These are phyloP conservation scores for Kuraishia ogatae DNA, from an alignment of 805 yeast species.

Conservation along the genomic window DNA sequence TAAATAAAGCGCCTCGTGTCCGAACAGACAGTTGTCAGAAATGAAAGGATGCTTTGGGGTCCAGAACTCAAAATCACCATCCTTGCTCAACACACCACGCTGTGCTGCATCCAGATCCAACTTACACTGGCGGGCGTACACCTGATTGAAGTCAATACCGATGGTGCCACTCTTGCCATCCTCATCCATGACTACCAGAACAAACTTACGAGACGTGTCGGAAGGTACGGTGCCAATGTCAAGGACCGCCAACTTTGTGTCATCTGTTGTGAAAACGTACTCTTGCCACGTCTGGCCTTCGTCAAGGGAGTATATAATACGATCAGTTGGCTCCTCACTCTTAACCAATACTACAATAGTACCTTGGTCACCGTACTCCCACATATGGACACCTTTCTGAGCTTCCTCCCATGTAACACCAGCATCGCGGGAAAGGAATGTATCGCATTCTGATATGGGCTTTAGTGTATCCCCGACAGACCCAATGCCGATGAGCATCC, in stretches of 20 bases:
- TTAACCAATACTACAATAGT: conserved; percentile 70
- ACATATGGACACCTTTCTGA: conserved; percentile 63
- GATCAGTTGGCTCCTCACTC: conserved; percentile 46
- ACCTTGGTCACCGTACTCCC: conserved; percentile 98
- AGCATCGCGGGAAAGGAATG: conserved; percentile 82
- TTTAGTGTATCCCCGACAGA: conserved; percentile 54
- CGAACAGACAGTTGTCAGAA: conserved; percentile 53
- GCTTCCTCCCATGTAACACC: conserved; percentile 85
- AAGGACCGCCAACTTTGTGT: conserved; percentile 41
- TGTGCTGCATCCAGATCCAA: conserved; percentile 32
- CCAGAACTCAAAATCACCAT: conserved; percentile 58
- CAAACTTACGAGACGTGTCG: conserved; percentile 77
- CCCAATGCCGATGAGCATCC: conserved; percentile 87
- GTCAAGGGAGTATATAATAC: conserved; percentile 57
- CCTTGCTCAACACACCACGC: conserved; percentile 7
- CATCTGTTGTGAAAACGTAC: conserved; percentile 41
- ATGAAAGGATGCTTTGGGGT: conserved; percentile 48
- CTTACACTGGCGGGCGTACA: conserved; percentile 46
- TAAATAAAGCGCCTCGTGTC: conserved; percentile 55
- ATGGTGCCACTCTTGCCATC: conserved; percentile 22
- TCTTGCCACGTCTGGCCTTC: conserved; percentile 74
- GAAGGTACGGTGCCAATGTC: conserved; percentile 89
- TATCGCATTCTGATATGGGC: conserved; percentile 40
- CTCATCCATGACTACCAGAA: conserved; percentile 49
- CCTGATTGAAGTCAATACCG: conserved; percentile 48